Percentiles rank a stretch among this genome's conserved stretches.
Evolutionary conservation across 2,329 filamentous ascomycete genomes (phyloP).

Genomic region (Diaporthe sp.): DNA sequence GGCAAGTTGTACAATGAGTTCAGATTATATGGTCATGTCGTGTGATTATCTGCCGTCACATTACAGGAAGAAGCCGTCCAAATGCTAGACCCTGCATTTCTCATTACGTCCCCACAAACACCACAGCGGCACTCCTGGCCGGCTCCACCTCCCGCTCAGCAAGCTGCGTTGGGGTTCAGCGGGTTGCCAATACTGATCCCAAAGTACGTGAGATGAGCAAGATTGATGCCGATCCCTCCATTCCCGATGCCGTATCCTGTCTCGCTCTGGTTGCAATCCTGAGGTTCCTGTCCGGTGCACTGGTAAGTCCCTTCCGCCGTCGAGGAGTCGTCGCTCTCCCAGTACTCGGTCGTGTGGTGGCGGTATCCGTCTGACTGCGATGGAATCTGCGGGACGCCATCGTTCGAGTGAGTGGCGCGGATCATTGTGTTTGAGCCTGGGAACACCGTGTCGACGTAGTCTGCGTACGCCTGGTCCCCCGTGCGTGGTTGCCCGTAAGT

Average conservation of each 20-base stretch:
- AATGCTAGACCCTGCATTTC: background rate
- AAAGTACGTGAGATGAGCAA: constrained; percentile 33
- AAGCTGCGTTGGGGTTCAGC: constrained; percentile 30
- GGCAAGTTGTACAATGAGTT: constrained; percentile 1
- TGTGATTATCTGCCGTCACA: constrained; percentile 1
- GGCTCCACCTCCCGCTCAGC: background rate
- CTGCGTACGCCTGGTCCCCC: constrained; percentile 55
- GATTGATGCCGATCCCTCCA: constrained; percentile 20
- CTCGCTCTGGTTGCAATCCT: constrained; percentile 30
- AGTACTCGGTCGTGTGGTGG: constrained; percentile 66
- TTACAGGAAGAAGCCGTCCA: background rate
- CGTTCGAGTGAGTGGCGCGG: constrained; percentile 63
- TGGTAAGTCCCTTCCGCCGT: constrained; percentile 1
- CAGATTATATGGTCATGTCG: background rate
- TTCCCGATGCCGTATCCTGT: constrained; percentile 16
- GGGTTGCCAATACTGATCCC: constrained; percentile 33
- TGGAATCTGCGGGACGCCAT: constrained; percentile 65
- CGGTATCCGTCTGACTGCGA: constrained; percentile 58
- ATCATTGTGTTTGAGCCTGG: constrained; percentile 48
- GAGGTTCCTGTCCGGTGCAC: constrained; percentile 31
- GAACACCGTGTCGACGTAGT: constrained; percentile 51
- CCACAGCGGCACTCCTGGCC: background rate
- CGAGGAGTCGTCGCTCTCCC: constrained; percentile 32
- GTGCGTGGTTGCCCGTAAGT: constrained; percentile 64
- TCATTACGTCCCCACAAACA: background rate